A percentile compares a stretch with the other conserved stretches of the same genome.
phyloP scores from a whole-genome alignment of 208 protist genomes.

The Angomonas deanei region DNA sequence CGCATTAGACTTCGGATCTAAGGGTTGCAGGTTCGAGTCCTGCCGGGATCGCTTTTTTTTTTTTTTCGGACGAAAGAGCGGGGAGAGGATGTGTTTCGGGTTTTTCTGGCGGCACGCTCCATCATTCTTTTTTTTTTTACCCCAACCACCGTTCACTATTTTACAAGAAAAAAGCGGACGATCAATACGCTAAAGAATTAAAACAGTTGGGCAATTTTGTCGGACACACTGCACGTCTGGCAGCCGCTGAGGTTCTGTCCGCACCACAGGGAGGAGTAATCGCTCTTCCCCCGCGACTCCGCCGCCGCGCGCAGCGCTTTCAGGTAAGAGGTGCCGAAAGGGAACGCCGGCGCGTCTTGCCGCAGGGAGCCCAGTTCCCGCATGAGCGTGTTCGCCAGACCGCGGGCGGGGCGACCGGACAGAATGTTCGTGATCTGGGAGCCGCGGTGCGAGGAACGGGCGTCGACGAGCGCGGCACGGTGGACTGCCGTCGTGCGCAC shows the following conservation, averaged over 20 bases:
- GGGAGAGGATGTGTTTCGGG: too few species aligned
- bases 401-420: slow-evolving; percentile 13
- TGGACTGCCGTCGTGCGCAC: slow-evolving; percentile 11
- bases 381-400: slow-evolving; percentile 15
- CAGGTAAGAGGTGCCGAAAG: slow-evolving; percentile 13
- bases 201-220: too few species aligned
- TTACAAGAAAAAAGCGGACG: too few species aligned
- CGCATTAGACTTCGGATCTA: slow-evolving; percentile 69
- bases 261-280: slow-evolving; percentile 17
- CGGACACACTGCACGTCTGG: background rate
- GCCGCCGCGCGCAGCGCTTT: slow-evolving; percentile 4
- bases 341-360: slow-evolving; percentile 12
- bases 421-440: slow-evolving; percentile 13
- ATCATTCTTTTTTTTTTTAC: too few species aligned
- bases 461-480: slow-evolving; percentile 6
- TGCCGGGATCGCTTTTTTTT: slow-evolving; percentile 48
- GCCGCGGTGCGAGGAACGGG: background rate
- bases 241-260: slow-evolving; percentile 17
- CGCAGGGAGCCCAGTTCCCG: slow-evolving; percentile 14
- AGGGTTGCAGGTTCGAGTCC: slow-evolving; percentile 70
- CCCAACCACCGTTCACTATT: too few species aligned
- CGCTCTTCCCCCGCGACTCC: slow-evolving; percentile 10
- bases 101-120: too few species aligned
- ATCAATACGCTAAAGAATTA: too few species aligned
- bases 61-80: too few species aligned